Evolutionary conservation across 768 basidiomycete species (phyloP).

Genomic region (Hemileccinum rubropunctum): DNA sequence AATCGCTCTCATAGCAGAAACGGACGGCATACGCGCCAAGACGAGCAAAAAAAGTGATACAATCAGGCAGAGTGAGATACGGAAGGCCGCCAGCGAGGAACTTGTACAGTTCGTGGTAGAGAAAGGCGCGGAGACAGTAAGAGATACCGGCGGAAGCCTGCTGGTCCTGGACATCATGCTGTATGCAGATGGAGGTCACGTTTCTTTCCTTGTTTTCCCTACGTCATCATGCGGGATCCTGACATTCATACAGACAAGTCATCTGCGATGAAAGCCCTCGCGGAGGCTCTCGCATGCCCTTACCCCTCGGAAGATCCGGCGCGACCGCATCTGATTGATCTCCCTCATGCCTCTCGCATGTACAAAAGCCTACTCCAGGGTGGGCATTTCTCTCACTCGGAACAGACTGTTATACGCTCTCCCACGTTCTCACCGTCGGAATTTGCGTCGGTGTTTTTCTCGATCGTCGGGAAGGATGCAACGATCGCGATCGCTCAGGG

Average conservation of each 20-base stretch:
- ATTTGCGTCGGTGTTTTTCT: conserved; percentile 61
- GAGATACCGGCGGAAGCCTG: conserved; percentile 79
- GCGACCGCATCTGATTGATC: conserved; percentile 67
- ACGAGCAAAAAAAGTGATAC: conserved; percentile 83
- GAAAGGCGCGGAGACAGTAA: conserved; percentile 56
- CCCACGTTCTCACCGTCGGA: conserved; percentile 52
- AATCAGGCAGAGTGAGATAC: conserved; percentile 66
- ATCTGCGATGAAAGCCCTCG: conserved; percentile 55
- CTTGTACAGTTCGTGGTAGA: conserved; percentile 69
- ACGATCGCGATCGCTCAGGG: conserved; percentile 54
- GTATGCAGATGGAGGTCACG: conserved; percentile 77
- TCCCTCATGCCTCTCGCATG: conserved; percentile 77
- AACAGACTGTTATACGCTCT: conserved; percentile 50
- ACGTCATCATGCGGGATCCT: not conserved
- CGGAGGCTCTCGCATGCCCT: conserved; percentile 51
- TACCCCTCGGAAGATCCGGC: conserved; percentile 54
- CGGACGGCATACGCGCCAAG: conserved; percentile 58
- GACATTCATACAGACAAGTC: conserved; percentile 57
- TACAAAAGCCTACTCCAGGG: conserved; percentile 92
- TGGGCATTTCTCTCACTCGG: conserved; percentile 75
- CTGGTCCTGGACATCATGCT: conserved; percentile 82
- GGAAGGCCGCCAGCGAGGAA: conserved; percentile 68
- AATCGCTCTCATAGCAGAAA: conserved; percentile 68
- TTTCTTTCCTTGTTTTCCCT: conserved; percentile 9
- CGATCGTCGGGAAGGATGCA: conserved; percentile 49